A percentile compares a stretch with the other conserved stretches of the same genome.
Conservation (phyloP, 441 rosid genomes). For the Macaranga tanarius region DNA sequence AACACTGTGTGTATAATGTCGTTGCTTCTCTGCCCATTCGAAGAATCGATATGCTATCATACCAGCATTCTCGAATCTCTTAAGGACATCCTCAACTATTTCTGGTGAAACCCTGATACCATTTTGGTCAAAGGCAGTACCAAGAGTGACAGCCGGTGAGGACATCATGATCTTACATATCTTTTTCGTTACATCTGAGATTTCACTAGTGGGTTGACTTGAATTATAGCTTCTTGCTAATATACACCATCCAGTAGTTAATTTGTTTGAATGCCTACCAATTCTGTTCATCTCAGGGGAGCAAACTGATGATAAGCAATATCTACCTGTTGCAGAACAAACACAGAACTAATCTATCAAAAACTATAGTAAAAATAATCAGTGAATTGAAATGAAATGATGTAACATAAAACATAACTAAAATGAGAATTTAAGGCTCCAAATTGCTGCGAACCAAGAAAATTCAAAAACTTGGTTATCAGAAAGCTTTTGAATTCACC, state of each 20-base stretch:
- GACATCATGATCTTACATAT: slow-evolving; percentile 70
- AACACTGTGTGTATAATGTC: slow-evolving; percentile 58
- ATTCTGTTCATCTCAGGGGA: slow-evolving; percentile 5
- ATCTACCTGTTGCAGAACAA: neutral
- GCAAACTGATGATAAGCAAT: neutral
- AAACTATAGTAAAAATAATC: neutral
- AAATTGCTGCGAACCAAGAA: neutral
- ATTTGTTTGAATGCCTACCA: slow-evolving; percentile 5
- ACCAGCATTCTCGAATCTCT: slow-evolving; percentile 75
- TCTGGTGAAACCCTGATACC: slow-evolving; percentile 59
- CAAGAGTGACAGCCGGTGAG: slow-evolving; percentile 50
- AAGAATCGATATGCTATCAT: slow-evolving; percentile 76
- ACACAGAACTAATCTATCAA: neutral
- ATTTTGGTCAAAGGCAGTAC: slow-evolving; percentile 66
- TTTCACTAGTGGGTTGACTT: slow-evolving; percentile 3
- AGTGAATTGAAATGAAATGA: neutral
- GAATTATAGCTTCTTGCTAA: slow-evolving; percentile 14
- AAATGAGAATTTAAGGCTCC: neutral
- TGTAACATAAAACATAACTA: neutral
- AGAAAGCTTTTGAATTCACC: slow-evolving; percentile 46
- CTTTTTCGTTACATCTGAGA: slow-evolving; percentile 33
- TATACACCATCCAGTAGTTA: slow-evolving; percentile 4
- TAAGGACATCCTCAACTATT: slow-evolving; percentile 64
- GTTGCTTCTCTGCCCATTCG: slow-evolving; percentile 84
- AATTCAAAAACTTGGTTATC: slow-evolving; percentile 67